phyloP scores from a whole-genome alignment of 2,329 filamentous ascomycete genomes.

The Fusarium sp. region DNA sequence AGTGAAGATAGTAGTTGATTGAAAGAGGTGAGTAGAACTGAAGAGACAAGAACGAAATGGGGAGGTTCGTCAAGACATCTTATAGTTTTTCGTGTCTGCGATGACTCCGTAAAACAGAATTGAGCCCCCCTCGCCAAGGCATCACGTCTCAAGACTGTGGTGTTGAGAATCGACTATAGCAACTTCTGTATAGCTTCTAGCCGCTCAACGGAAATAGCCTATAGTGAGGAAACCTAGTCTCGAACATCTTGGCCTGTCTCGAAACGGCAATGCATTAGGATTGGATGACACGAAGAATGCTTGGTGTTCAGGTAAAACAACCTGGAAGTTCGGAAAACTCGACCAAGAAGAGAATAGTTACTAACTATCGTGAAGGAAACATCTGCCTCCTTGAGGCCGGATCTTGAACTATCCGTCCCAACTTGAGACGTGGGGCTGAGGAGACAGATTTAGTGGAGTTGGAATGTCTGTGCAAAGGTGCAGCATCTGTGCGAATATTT shows the following conservation, averaged over 20 bases:
- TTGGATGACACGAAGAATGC: background rate
- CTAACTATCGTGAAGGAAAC: background rate
- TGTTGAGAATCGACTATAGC: background rate
- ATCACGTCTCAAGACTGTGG: background rate
- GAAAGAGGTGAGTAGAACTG: conserved; percentile 13
- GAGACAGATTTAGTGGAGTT: background rate
- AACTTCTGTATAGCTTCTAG: background rate
- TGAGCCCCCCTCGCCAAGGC: conserved; percentile 1
- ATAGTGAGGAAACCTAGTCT: background rate
- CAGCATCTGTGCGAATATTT: background rate
- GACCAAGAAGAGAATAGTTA: background rate
- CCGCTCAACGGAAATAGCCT: background rate
- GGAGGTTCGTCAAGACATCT: background rate
- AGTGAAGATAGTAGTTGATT: conserved; percentile 8
- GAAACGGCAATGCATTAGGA: background rate
- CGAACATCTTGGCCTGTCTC: background rate
- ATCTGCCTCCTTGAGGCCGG: conserved; percentile 2
- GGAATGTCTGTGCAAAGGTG: background rate
- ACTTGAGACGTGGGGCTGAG: background rate
- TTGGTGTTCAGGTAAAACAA: background rate
- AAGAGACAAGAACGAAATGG: conserved; percentile 3
- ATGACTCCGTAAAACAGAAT: background rate
- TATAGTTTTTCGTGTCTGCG: conserved; percentile 6
- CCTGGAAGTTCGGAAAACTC: background rate
- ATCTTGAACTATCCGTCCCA: background rate